Evolutionary conservation across 352 stramenopile genomes (phyloP), one percentile per base, ranked within the genome.

Genomic region (Globisporangium canariense): DNA sequence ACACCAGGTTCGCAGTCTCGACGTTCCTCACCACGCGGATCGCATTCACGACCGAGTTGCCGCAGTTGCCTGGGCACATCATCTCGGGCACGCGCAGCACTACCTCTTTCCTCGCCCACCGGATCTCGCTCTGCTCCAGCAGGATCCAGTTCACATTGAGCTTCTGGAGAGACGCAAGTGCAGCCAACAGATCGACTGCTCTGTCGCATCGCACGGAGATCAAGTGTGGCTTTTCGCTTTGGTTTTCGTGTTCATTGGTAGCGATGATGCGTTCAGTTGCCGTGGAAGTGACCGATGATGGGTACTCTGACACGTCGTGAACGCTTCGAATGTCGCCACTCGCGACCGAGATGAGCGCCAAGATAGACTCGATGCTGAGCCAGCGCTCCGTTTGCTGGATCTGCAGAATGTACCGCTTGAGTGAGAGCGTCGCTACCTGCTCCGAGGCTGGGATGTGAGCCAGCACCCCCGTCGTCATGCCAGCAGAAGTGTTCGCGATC

Each of bases 41-140:
- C 4, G 83, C 78, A 41, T 85, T 86, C 25, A 94, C 65, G 22
- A 94, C 81, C 2, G 84, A 86, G n/a, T 69, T 75, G 14, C 86
- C 86, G 52, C 86, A 94, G 51, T 91, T 93, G 41, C 71, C 75
- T 16, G 81, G 73, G 58, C 86, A 94, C 84, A 94, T 94, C 81
- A 94, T 94, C 22, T 87, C 86, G 30, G 76, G 67, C 11, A 94
- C 78, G 20, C 69, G 65, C 11, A 94, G 57, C 30, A 89, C 79
- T 40, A 92, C 69, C 66, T 92, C 78, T 65, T 89, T 89, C 40
- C 64, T 67, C 13, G 71, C 67, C 83, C 83, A 92, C 10, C 53
- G 28, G 40, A 75, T 70, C 22, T 69, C 63, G 8, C 62, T 69
- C n/a, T 76, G 64, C 34, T 83, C 72, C 14, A 86, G 51, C 7